Evolutionary conservation across 768 basidiomycete genomes (phyloP), one percentile per base, ranked within the genome.

Genomic region (Suillus variegatus): DNA sequence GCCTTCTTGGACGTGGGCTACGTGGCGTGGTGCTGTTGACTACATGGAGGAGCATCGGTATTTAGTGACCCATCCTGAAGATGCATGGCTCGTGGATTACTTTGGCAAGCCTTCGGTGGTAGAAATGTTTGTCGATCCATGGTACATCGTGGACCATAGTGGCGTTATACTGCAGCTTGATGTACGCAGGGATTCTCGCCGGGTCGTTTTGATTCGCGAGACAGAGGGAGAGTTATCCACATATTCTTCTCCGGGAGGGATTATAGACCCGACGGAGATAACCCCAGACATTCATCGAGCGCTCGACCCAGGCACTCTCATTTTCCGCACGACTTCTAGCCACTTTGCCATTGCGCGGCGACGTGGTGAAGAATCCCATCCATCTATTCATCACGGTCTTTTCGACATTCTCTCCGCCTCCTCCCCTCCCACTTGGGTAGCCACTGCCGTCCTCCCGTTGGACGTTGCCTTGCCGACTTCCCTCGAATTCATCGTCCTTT

Each of bases 1-100:
- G 62, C 72, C 73, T 10, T 72, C 73, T 8, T 73, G 72, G 72
- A 65, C 73, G 13, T 73, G 72, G 73, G 65, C 73, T 6, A 69
- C 70, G 6, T 73, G 72, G 72, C 66, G 57, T 35, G 73, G 73
- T 28, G 73, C 69, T 6, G 54, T 66, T 18, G 13, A 25, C 32
- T 64, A 66, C 54, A 62, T 22, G 54, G 3, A 35, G 54, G 54
- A 55, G 35, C 54, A 55, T 55, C 54, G 54, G 12, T 55, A 55
- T 55, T 55, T 55, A 54, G 49, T 20, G 57, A 63, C 5, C 36
- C 6, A 12, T 3, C 62, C 52, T 18, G 61, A 22, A 18, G 57
- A 14, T 57, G 67, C 38, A 2, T 55, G 61, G 44, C 41, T 32
- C 4, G 54, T 36, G 35, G 12, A 55, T 6, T n/a, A 55, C 6